phyloP scores from a whole-genome alignment of 768 basidiomycete species.

The Pholiota conissans region DNA sequence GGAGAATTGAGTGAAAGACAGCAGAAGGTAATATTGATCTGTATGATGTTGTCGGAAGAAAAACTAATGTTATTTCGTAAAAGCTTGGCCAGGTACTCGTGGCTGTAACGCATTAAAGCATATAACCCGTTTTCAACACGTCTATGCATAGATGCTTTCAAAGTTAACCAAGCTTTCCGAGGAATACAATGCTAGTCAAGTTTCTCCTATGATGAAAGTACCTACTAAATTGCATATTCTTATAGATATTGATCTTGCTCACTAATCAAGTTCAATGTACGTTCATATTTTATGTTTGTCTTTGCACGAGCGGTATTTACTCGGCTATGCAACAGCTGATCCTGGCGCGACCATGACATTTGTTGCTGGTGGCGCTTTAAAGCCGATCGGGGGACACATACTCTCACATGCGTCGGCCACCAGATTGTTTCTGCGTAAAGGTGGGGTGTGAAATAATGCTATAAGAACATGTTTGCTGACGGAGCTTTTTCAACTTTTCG shows the following conservation, averaged over 20 bases:
- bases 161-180: conserved; percentile 90
- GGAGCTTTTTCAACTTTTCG: not conserved
- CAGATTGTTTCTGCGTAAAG: conserved; percentile 85
- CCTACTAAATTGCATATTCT: conserved; percentile 5
- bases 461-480: not conserved
- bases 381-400: conserved; percentile 90
- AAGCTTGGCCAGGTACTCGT: conserved; percentile 77
- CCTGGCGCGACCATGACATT: conserved; percentile 96
- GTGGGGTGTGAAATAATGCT: conserved; percentile 31
- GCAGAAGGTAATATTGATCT: conserved; percentile 61
- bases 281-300: conserved; percentile 13
- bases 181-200: conserved; percentile 72
- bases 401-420: conserved; percentile 89
- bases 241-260: conserved; percentile 78
- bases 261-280: conserved; percentile 93
- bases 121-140: not conserved
- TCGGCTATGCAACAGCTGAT: conserved; percentile 55
- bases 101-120: no score
- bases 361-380: conserved; percentile 89
- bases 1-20: conserved; percentile 94
- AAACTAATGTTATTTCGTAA: not conserved
- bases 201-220: not conserved
- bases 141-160: conserved; percentile 77
- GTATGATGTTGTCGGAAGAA: no score
- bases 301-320: not conserved